These are phyloP conservation scores for Penstemon davidsonii DNA, from an alignment of 257 asterid genomes.

Conservation along the genomic window DNA sequence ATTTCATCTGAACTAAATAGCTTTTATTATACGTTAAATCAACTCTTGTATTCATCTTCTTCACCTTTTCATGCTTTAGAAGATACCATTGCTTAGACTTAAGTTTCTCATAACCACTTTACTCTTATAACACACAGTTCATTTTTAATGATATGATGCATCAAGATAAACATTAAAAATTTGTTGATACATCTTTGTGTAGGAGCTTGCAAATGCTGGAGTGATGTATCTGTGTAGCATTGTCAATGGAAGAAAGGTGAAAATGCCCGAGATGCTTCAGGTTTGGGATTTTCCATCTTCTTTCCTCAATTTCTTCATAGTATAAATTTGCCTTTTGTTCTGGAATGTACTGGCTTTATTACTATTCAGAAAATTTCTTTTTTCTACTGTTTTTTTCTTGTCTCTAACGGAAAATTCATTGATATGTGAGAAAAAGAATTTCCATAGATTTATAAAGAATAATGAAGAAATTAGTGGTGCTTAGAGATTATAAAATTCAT, in stretches of 20 bases:
- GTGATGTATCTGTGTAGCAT: slow-evolving; percentile 66
- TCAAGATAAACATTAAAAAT: slow-evolving; percentile 11
- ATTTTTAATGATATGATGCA: slow-evolving; percentile 4
- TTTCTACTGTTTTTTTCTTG: background rate
- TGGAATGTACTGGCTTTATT: background rate
- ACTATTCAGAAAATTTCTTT: background rate
- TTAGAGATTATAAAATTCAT: too few relatives aligned
- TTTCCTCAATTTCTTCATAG: background rate
- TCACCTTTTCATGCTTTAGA: slow-evolving; percentile 2
- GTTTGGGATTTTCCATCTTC: slow-evolving; percentile 33
- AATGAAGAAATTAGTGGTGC: background rate
- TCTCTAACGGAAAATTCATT: background rate
- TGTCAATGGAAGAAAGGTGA: slow-evolving; percentile 51
- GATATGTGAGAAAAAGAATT: background rate
- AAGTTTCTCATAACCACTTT: slow-evolving; percentile 7
- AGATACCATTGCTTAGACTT: background rate
- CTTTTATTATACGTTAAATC: background rate
- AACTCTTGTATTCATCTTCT: slow-evolving; percentile 5
- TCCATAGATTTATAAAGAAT: background rate
- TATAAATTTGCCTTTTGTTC: background rate
- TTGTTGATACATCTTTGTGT: slow-evolving; percentile 24
- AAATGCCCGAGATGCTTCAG: slow-evolving; percentile 71
- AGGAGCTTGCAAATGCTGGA: slow-evolving; percentile 78
- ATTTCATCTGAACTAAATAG: background rate
- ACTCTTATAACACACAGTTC: background rate